Evolutionary conservation across 23 red algal genomes (phyloP).

Genomic region (Cyanidiococcus yangmingshanensis): DNA sequence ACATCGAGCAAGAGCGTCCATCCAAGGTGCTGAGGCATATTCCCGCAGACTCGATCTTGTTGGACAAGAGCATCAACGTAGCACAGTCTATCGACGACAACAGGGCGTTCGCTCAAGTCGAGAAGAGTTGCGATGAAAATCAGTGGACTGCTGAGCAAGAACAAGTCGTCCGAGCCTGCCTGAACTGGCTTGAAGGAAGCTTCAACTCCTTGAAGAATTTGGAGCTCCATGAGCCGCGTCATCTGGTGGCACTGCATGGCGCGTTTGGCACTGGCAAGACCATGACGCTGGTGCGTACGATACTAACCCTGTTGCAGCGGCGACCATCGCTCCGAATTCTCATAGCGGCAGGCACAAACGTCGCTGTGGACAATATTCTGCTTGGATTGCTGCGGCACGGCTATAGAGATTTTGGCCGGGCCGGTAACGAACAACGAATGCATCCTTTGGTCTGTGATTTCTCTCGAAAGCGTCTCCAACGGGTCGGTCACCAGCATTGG

Average conservation of each 20-base stretch:
- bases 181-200: background rate
- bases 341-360: constrained; percentile 5
- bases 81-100: no score
- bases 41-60: no score
- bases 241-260: background rate
- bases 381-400: constrained; percentile 3
- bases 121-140: no score
- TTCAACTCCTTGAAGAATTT: no score
- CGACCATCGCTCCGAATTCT: constrained; percentile 9
- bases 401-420: background rate
- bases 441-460: background rate
- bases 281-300: background rate
- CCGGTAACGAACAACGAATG: background rate
- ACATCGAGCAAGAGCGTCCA: no score
- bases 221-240: background rate
- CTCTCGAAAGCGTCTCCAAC: background rate
- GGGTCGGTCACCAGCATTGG: background rate
- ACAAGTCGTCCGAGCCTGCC: background rate
- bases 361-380: constrained; percentile 7
- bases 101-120: no score
- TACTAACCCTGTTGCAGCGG: background rate
- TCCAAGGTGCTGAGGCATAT: no score
- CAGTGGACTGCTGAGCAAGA: no score
- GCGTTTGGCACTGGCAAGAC: constrained; percentile 22
- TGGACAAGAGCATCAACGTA: no score